Evolutionary conservation across 768 basidiomycete species (phyloP), one percentile per base, ranked within the genome.

Genomic region (Rickenella mellea): DNA sequence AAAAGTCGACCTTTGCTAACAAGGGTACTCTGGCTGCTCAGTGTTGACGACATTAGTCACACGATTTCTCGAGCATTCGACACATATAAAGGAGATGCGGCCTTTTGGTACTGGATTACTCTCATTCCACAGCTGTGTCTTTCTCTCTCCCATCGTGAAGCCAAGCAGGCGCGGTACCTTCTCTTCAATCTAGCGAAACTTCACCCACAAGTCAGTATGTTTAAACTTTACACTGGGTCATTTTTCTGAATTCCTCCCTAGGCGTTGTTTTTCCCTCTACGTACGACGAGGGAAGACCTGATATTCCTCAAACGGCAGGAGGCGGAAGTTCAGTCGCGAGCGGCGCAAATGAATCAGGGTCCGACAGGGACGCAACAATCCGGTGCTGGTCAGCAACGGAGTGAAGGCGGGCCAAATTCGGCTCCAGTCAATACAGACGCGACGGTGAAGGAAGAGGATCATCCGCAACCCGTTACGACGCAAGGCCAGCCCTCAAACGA

Each of bases 31-130:
- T 99, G 96, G 96, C 67, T 99, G 8, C 73, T 99, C 28, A 91
- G 89, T 55, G 70, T 97, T 14, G 96, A 99, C 55, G 94, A 99
- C 46, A 67, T 61, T 12, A 62, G 67, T 19, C 70, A 80, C 45
- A 76, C 77, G 2, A 79, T 87, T 42, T 81, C 83, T 19, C 73
- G 80, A 32, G 82, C 85, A 0, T 96, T 96, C 52, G 92, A 97
- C 56, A 83, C 80, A 19, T 96, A 96, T 64, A 94, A 93, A 58
- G 94, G 94, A 46, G 94, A 98, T 55, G 79, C 88, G 3, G 91
- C 91, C 10, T 86, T 85, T 49, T 99, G 96, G 96, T 97, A 90
- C 60, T 99, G 96, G 96, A 93, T 99, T 51, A 87, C 94, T 1
- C 68, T 97, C 43, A 91, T 96, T 33, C 96, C 96, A 3, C 94